Base-by-base conservation (phyloP, 345 rosid genomes). In the Eucalyptus marginata region DNA sequence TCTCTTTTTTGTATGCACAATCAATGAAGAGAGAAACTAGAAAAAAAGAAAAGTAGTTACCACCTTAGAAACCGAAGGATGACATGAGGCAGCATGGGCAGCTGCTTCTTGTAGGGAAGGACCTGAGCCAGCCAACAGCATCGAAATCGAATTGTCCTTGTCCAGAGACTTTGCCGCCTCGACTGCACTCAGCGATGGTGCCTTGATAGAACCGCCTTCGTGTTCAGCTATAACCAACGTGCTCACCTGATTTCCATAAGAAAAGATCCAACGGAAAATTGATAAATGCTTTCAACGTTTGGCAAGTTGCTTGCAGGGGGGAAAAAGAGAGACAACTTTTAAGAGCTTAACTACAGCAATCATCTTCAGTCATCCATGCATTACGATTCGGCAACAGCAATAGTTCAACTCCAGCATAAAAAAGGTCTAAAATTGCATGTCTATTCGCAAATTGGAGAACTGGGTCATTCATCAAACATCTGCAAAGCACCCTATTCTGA, bases 41-140 rank as follows among this genome's bases (percentile, higher is more conserved):
- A 29, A 49, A 24, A 46, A 15, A 49, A 27, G 54, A 33, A 13
- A 46, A 46, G 58, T 31, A 49, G 56, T 36, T 7, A 86, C 43
- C 90, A 94, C 99, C 98, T 94, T 94, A 46, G 97, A 95, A 90
- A 98, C 90, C 49, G 93, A 94, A 92, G 98, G 96, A 89, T 98
- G 98, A 89, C 94, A 94, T 15, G 98, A 92, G 58, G 96, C 93
- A 87, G 99, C 99, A 84, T 90, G 93, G 50, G 91, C 44, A 76
- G 97, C 99, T 80, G 99, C 99, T 79, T 93, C 91, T 51, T 91
- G 94, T 59, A 98, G 94, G 51, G 98, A 95, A 87, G 96, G 89
- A 31, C 99, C 99, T 44, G 97, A 96, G 68, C 99, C 99, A 86
- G 99, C 99, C 89, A 98, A 87, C 86, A 97, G 89, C 91, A 98